Conservation (phyloP, 345 rosid species). For the Corchorus capsularis region DNA sequence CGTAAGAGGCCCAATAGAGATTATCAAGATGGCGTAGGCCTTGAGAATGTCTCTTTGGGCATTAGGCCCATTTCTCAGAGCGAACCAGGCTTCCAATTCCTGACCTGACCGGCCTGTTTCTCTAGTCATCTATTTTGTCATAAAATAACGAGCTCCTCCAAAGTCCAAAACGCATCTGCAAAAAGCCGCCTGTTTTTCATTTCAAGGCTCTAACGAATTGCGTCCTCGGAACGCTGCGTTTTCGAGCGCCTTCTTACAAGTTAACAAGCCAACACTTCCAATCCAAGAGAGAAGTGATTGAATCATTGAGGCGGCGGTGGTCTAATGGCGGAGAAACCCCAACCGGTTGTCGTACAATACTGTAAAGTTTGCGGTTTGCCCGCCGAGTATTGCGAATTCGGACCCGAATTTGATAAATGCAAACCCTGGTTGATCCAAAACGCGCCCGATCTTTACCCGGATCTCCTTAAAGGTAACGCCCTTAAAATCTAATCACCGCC, state of each 20-base stretch:
- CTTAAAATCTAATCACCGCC: neutral
- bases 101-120: too few relatives aligned
- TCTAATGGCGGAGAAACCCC: slow-evolving; percentile 39
- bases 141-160: too few relatives aligned
- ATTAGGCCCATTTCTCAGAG: too few relatives aligned
- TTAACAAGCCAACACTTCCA: neutral
- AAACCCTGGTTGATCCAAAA: slow-evolving; percentile 57
- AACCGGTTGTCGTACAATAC: slow-evolving; percentile 40
- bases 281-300: neutral
- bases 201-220: neutral
- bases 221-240: slow-evolving; percentile 14
- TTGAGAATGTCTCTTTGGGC: too few relatives aligned
- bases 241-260: neutral
- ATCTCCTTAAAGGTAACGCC: slow-evolving; percentile 41
- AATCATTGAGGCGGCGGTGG: slow-evolving; percentile 9
- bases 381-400: slow-evolving; percentile 55
- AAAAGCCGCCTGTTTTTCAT: too few relatives aligned
- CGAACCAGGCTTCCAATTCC: too few relatives aligned
- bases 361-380: slow-evolving; percentile 46
- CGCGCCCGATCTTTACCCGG: slow-evolving; percentile 48
- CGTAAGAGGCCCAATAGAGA: too few relatives aligned
- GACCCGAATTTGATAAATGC: slow-evolving; percentile 50
- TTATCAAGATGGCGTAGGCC: too few relatives aligned
- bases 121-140: too few relatives aligned
- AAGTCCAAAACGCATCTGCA: neutral